These are phyloP conservation scores for Notholithocarpus densiflorus DNA, from an alignment of 306 rosid genomes.

Conservation along the genomic window DNA sequence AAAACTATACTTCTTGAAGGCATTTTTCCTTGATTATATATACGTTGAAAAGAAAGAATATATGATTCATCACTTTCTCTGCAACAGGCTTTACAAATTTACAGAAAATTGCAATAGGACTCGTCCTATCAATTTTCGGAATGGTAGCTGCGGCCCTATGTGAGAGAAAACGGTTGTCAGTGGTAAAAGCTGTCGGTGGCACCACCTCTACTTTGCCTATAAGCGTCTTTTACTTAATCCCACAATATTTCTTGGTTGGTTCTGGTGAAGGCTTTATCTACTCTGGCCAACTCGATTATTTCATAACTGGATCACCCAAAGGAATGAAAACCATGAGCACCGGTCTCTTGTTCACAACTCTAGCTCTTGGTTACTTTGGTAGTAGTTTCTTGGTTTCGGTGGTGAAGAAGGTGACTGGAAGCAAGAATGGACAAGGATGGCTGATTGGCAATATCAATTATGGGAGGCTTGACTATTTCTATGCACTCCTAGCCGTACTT, in stretches of 20 bases:
- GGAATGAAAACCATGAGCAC: constrained; percentile 99
- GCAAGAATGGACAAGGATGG: constrained; percentile 68
- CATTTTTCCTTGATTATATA: neutral
- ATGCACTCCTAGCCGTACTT: constrained; percentile 57
- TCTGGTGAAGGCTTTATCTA: constrained; percentile 96
- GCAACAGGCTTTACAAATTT: constrained; percentile 71
- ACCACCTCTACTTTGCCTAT: constrained; percentile 49
- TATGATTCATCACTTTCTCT: neutral
- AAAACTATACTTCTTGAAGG: neutral
- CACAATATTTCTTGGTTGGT: constrained; percentile 85
- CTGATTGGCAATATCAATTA: constrained; percentile 66
- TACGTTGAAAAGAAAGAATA: neutral
- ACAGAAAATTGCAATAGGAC: constrained; percentile 81
- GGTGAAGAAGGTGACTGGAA: constrained; percentile 55
- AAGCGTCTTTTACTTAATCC: constrained; percentile 72
- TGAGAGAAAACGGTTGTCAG: constrained; percentile 59
- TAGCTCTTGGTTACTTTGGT: constrained; percentile 80
- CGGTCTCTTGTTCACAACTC: constrained; percentile 78
- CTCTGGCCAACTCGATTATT: constrained; percentile 95
- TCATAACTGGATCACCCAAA: constrained; percentile 88
- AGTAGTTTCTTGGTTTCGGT: constrained; percentile 79
- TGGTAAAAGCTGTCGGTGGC: constrained; percentile 40
- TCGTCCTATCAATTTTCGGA: constrained; percentile 54
- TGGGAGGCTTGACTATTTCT: constrained; percentile 84
- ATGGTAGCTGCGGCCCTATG: constrained; percentile 67